These are phyloP conservation scores for Boletus reticulatus DNA, from an alignment of 768 basidiomycete genomes.

Conservation along the genomic window DNA sequence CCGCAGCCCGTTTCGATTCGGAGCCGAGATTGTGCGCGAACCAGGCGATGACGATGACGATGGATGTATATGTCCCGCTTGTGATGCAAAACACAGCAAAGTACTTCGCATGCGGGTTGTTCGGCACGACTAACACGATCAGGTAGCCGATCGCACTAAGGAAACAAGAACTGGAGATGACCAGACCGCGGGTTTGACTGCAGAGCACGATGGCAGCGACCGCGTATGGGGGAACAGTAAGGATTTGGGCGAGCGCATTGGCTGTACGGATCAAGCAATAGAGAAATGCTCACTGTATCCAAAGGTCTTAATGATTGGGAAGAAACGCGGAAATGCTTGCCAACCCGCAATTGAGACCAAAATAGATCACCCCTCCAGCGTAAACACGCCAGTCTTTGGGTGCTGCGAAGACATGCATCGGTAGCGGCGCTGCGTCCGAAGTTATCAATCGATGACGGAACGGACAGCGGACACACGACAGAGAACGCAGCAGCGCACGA, in stretches of 20 bases:
- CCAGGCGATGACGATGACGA: constrained; percentile 76
- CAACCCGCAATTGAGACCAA: constrained; percentile 72
- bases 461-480: no score
- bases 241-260: constrained; percentile 62
- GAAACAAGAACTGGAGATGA: constrained; percentile 30
- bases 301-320: constrained; percentile 71
- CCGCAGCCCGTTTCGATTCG: constrained; percentile 73
- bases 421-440: no score
- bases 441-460: no score
- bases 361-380: constrained; percentile 69
- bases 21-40: constrained; percentile 78
- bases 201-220: constrained; percentile 65
- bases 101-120: constrained; percentile 63
- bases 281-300: constrained; percentile 56
- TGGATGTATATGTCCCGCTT: constrained; percentile 72
- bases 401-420: constrained; percentile 62
- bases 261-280: constrained; percentile 35
- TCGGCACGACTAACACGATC: constrained; percentile 51
- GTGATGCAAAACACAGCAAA: constrained; percentile 79
- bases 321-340: constrained; percentile 83
- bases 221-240: constrained; percentile 82
- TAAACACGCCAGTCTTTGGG: constrained; percentile 73
- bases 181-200: constrained; percentile 52
- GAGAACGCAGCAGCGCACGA: no score
- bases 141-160: constrained; percentile 50